Base-by-base conservation (phyloP, 148 eudicot genomes). In the Vaccinium vitisidaea region DNA sequence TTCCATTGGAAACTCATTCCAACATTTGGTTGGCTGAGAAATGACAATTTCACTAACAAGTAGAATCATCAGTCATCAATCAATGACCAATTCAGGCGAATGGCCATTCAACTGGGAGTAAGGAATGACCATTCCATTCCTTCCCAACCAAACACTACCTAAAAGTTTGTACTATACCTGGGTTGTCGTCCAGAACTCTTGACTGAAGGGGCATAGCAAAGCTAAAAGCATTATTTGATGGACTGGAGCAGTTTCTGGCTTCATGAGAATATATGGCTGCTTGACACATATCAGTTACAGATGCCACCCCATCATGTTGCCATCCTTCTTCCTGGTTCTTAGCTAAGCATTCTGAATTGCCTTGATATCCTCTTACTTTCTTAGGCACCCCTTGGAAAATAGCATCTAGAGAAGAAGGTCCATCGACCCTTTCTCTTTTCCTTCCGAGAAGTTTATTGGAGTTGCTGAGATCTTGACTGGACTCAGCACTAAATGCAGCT, bases 401-500 rank as follows among this genome's bases (percentile, higher is more conserved):
- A 84, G 63, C 32, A 82, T 85, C 86, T 43, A 83, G 83, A 39
- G 82, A 80, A 50, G 83, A 71, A 80, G 15, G 82, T 75, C 84
- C 86, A 56, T 74, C 77, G 59, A 83, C 94, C 82, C 90, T 87
- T 56, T 86, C 92, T 90, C 95, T 93, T 85, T 90, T 95, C 71
- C 84, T 89, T 84, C 86, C 84, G 36, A 56, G 43, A 83, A 70
- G 75, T 77, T 87, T 83, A 48, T 78, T 56, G 59, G 46, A 61
- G 77, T 85, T 82, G 55, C 81, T 87, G 12, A 84, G 36, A 84
- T 84, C 86, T 88, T 90, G 94, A 84, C 90, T 92, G 89, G 95
- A 93, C 75, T 80, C 85, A n/a, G 95, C 94, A 86, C 75, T 79
- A 87, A 92, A 89, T 25, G 98, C 94, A 85, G 86, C 89, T 84